Evolutionary conservation across 148 eudicot genomes (phyloP).

Genomic region (Rheum nobile): DNA sequence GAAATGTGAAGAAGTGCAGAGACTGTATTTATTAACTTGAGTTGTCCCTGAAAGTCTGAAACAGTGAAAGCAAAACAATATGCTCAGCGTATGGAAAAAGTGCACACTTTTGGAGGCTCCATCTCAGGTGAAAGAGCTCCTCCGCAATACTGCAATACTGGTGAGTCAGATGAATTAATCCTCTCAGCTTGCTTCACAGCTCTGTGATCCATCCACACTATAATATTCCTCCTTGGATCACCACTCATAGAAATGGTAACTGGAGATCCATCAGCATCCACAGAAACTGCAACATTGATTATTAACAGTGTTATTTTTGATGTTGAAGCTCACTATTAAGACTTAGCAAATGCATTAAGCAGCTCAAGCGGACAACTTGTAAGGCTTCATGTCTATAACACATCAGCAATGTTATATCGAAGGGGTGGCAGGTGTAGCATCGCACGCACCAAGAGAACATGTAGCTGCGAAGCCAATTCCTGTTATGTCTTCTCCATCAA

Average conservation of each 20-base stretch:
- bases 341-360: background rate
- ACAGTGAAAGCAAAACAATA: background rate
- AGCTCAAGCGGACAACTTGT: background rate
- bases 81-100: background rate
- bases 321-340: background rate
- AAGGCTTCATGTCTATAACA: background rate
- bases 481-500: constrained; percentile 60
- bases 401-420: background rate
- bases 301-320: background rate
- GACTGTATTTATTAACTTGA: background rate
- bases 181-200: constrained; percentile 98
- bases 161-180: constrained; percentile 75
- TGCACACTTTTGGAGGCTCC: constrained; percentile 93
- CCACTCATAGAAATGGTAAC: constrained; percentile 98
- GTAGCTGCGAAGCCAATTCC: constrained; percentile 98
- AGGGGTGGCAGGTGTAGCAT: background rate
- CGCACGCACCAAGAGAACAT: constrained; percentile 84
- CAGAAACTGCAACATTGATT: constrained; percentile 60
- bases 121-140: constrained; percentile 97
- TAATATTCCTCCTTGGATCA: constrained; percentile 90
- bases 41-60: background rate
- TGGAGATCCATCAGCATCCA: constrained; percentile 85
- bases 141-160: constrained; percentile 93
- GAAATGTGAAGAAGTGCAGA: background rate
- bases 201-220: constrained; percentile 99